Base-by-base conservation (phyloP, 768 basidiomycete species). In the Phylloporus scabripes region DNA sequence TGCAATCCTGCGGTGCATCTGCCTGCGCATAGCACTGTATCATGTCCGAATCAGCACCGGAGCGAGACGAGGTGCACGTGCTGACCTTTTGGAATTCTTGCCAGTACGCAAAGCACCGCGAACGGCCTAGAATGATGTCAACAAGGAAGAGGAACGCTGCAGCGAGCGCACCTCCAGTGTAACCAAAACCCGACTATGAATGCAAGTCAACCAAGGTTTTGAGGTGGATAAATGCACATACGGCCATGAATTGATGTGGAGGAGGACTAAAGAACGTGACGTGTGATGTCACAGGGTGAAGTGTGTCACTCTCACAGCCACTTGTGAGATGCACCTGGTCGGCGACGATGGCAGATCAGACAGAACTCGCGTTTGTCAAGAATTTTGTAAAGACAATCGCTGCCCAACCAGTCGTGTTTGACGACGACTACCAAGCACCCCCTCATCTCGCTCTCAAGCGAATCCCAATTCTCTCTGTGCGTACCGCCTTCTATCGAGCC, bases 71-170 rank as follows among this genome's bases (percentile, higher is more conserved):
- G 32, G 10, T n/a, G 21, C 2, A 3, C 17, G 15, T 4, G 40
- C 50, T 46, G 46, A 85, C 87, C 63, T 83, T 86, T 57, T 82
- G 76, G 71, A 90, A 87, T 67, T 93, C 89, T 62, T 93, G 92
- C 92, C 92, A 95, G 71, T 85, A 90, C 11, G 81, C 75, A 68
- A 93, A 93, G 70, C 93, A 96, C 60, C 89, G 79, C 53, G 88
- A 81, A 55, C 81, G 82, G 58, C 90, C 91, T 92, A 53, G 38
- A 31, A 42, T 38, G 24, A 23, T 50, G 51, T 54, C 37, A 54
- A 33, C 45, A 31, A 10, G 24, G n/a, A n/a, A 26, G 40, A 21
- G 2, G 1, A 17, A 18, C 8, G 4, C 15, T 15, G 2, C 18
- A n/a, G 12, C 3, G 20, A n/a, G 61, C 73, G 44, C 54, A 80